These are phyloP conservation scores for Aureobasidium leucospermi DNA, from an alignment of 2,329 filamentous ascomycete species.

Conservation along the genomic window DNA sequence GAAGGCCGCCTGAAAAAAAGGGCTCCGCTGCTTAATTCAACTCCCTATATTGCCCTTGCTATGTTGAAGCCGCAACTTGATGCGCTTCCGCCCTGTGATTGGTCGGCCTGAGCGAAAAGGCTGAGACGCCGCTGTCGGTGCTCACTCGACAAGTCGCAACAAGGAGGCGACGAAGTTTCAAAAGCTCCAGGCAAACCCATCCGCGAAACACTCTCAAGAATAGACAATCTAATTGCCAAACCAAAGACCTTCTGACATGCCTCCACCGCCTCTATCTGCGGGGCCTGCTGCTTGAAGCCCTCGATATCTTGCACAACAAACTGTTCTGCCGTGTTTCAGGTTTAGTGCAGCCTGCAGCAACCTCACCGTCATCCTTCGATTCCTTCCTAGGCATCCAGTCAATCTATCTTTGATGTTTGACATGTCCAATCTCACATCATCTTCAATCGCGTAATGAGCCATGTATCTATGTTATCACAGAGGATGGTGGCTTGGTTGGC, in stretches of 20 bases:
- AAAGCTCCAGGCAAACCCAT: not conserved
- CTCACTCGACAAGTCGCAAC: not conserved
- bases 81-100: not conserved
- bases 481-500: not conserved
- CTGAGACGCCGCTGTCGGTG: not conserved
- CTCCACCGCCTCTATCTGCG: not conserved
- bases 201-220: not conserved
- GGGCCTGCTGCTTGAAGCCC: not conserved
- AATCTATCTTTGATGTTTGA: not conserved
- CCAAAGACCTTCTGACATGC: not conserved
- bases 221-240: not conserved
- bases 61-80: not conserved
- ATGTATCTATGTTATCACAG: not conserved
- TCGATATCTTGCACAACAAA: not conserved
- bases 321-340: conserved; percentile 9
- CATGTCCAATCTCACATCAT: not conserved
- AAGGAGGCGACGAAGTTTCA: conserved; percentile 1
- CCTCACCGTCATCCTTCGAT: not conserved
- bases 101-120: not conserved
- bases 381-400: not conserved
- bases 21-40: not conserved
- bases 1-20: not conserved
- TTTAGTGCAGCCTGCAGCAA: not conserved
- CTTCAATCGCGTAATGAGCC: not conserved
- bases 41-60: not conserved